Percentiles rank a stretch among this genome's conserved stretches.
Evolutionary conservation across 805 yeast genomes (phyloP).

Genomic region (Wickerhamiella musiphila): DNA sequence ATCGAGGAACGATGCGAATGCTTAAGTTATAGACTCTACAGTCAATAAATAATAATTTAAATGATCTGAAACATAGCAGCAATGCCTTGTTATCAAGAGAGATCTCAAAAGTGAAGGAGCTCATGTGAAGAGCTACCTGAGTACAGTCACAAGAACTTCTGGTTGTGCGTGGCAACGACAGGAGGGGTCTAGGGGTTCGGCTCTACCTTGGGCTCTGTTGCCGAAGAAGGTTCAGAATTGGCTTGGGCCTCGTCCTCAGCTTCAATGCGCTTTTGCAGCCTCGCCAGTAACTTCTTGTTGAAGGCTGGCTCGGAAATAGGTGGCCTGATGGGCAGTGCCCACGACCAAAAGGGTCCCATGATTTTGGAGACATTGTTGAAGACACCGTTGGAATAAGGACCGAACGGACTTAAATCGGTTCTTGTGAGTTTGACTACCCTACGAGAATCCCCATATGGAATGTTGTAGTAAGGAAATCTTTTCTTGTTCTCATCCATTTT

Average conservation of each 20-base stretch:
- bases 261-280: conserved; percentile 5
- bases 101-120: too few relatives aligned
- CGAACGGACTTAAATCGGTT: conserved; percentile 19
- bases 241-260: background rate
- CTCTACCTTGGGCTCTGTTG: too few relatives aligned
- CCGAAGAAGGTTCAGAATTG: background rate
- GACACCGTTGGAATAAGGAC: conserved; percentile 18
- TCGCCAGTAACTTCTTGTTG: conserved; percentile 7
- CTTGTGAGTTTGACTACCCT: conserved; percentile 30
- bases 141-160: too few relatives aligned
- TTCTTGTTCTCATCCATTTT: conserved; percentile 25
- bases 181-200: too few relatives aligned
- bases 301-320: conserved; percentile 8
- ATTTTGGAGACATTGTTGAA: conserved; percentile 14
- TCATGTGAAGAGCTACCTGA: too few relatives aligned
- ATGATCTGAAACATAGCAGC: too few relatives aligned
- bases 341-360: conserved; percentile 19
- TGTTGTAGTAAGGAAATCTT: conserved; percentile 20
- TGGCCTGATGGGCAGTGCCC: conserved; percentile 16
- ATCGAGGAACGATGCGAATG: too few relatives aligned
- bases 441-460: conserved; percentile 23
- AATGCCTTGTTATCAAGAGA: too few relatives aligned
- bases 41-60: background rate
- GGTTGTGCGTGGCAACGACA: too few relatives aligned
- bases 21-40: too few relatives aligned